A percentile compares a stretch with the other conserved stretches of the same genome.
phyloP scores from a whole-genome alignment of 2,329 filamentous ascomycete genomes.

The Alternaria solani region DNA sequence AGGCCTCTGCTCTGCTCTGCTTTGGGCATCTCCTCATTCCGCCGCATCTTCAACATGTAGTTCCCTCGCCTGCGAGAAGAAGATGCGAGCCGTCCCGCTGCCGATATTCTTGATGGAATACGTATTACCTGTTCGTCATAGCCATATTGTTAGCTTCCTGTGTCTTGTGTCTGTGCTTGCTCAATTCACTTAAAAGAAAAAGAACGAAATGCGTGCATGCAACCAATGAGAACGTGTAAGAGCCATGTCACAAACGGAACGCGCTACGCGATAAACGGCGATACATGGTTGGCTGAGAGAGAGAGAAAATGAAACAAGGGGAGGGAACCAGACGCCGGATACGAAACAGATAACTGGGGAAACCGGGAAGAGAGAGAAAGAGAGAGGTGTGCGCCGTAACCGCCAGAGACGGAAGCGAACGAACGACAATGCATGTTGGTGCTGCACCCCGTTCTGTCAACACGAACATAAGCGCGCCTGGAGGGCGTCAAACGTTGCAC shows the following conservation, averaged over 20 bases:
- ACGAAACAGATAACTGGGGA: neutral
- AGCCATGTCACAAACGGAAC: neutral
- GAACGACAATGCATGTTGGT: neutral
- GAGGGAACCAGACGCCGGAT: neutral
- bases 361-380: neutral
- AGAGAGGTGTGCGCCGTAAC: neutral
- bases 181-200: neutral
- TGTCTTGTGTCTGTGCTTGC: neutral
- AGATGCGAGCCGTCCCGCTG: conserved; percentile 75
- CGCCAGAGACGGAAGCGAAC: conserved; percentile 17
- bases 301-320: no score
- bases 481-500: conserved; percentile 34
- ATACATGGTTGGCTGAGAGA: neutral
- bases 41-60: conserved; percentile 21
- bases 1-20: no score
- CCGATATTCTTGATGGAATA: conserved; percentile 90
- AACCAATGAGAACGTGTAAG: neutral
- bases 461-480: neutral
- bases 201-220: neutral
- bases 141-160: conserved; percentile 18
- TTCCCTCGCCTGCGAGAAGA: conserved; percentile 91
- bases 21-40: conserved; percentile 7
- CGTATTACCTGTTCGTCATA: conserved; percentile 73
- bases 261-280: neutral
- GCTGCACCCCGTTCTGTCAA: neutral